A percentile compares a stretch with the other conserved stretches of the same genome.
These are phyloP conservation scores for Voacanga thouarsii DNA, from an alignment of 257 asterid genomes.

Conservation along the genomic window DNA sequence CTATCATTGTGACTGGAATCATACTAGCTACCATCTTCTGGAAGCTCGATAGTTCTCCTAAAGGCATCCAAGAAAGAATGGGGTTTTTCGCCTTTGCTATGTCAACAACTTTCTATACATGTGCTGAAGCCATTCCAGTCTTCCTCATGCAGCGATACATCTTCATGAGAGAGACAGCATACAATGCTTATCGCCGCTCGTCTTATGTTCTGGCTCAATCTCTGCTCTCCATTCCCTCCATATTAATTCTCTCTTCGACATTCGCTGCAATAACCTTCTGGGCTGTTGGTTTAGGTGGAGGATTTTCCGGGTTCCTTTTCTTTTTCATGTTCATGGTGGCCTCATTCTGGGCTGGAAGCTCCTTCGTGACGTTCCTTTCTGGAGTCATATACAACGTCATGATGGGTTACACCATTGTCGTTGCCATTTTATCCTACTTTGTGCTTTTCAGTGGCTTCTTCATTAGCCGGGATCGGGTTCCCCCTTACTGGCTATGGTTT, in stretches of 20 bases:
- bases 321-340: conserved; percentile 34
- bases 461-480: conserved; percentile 34
- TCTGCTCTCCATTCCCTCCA: conserved; percentile 34
- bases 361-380: conserved; percentile 45
- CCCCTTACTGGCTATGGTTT: conserved; percentile 45
- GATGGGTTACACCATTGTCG: conserved; percentile 40
- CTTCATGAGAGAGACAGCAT: conserved; percentile 51
- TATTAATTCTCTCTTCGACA: conserved; percentile 27
- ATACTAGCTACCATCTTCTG: conserved; percentile 43
- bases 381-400: conserved; percentile 37
- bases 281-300: conserved; percentile 43
- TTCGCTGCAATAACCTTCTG: conserved; percentile 33
- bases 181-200: conserved; percentile 50
- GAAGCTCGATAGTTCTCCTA: conserved; percentile 43
- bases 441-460: conserved; percentile 41
- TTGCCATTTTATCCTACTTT: conserved; percentile 38
- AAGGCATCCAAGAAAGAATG: conserved; percentile 45
- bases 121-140: conserved; percentile 54
- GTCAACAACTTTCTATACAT: conserved; percentile 51
- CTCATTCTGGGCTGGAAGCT: conserved; percentile 44
- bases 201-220: conserved; percentile 50
- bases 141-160: conserved; percentile 44
- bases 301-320: conserved; percentile 34
- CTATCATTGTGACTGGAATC: conserved; percentile 38
- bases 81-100: conserved; percentile 52